Base-by-base conservation (phyloP, 202 grass and related monocot genomes). In the Cymbopogon flexuosus region DNA sequence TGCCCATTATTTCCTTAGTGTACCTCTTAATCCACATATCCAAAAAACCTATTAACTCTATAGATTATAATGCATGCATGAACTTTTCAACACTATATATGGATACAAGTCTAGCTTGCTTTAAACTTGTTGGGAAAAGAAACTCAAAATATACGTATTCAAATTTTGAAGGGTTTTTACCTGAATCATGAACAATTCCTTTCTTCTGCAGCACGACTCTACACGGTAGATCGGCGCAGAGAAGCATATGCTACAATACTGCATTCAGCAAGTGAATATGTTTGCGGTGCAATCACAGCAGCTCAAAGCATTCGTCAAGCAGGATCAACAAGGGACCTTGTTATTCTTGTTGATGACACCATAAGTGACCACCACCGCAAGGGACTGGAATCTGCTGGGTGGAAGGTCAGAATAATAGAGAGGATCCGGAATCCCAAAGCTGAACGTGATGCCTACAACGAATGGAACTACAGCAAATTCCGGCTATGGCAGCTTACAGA, bases 401-500 rank as follows among this genome's bases (percentile, higher is more conserved):
- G 94, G 94, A 91, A 97, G 78, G 94, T 97, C 22, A 89, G 89
- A 35, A 97, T 93, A 59, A 97, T 97, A 14, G 12, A 88, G 57
- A 87, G 94, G 30, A 97, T 97, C 66, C 87, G 94, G 65, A 97
- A 97, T 72, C 94, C 94, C 2, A 97, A 92, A 71, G 94, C 94
- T 3, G 94, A 97, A 76, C 89, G 83, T 1, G 81, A 99, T 80
- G 90, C 96, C 61, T 96, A 99, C 83, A 99, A 99, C 24, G 96
- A 99, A 73, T 99, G 96, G 96, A 99, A 99, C 74, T 99, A 99
- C 83, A 99, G 96, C 87, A 99, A 99, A 37, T 99, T 99, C 65
- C 85, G 96, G 31, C 78, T 99, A 3, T 99, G 96, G 96, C 96
- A 99, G 86, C 93, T 99, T 10, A 93, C 92, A 2, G 92, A 99